Conservation (phyloP, 345 rosid genomes). For the Salix suchowensis region DNA sequence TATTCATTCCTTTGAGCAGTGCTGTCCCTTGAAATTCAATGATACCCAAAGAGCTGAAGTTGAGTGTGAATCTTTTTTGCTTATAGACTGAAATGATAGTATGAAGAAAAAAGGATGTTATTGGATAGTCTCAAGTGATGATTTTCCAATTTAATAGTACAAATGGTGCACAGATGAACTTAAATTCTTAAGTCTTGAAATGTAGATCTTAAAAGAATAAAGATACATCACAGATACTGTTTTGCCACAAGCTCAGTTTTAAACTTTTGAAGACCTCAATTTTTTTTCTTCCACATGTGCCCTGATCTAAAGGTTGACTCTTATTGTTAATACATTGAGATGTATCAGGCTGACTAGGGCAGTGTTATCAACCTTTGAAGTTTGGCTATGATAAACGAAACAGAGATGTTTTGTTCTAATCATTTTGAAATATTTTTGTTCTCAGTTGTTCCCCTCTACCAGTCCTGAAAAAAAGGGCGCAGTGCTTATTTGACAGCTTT, state of each 20-base stretch:
- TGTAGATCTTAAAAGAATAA: neutral
- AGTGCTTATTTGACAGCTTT: neutral
- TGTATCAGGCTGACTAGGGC: neutral
- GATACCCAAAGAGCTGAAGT: neutral
- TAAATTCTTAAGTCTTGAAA: neutral
- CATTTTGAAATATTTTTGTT: neutral
- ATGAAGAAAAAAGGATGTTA: neutral
- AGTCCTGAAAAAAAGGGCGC: neutral
- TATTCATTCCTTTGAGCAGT: neutral
- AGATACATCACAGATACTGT: neutral
- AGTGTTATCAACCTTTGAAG: neutral
- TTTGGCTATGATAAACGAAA: too few species aligned
- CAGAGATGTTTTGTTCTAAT: too few species aligned
- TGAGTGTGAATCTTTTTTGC: neutral
- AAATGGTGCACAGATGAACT: neutral
- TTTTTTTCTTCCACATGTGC: neutral
- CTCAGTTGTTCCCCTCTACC: neutral
- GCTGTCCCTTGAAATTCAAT: neutral
- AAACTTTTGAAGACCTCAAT: neutral
- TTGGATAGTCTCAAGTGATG: neutral
- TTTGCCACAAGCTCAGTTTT: neutral
- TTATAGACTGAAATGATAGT: neutral
- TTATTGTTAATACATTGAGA: neutral
- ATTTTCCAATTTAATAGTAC: neutral
- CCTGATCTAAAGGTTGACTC: neutral